Evolutionary conservation across 1,284 basidiomycete genomes (phyloP).

Genomic region (Meira miltonrushii): DNA sequence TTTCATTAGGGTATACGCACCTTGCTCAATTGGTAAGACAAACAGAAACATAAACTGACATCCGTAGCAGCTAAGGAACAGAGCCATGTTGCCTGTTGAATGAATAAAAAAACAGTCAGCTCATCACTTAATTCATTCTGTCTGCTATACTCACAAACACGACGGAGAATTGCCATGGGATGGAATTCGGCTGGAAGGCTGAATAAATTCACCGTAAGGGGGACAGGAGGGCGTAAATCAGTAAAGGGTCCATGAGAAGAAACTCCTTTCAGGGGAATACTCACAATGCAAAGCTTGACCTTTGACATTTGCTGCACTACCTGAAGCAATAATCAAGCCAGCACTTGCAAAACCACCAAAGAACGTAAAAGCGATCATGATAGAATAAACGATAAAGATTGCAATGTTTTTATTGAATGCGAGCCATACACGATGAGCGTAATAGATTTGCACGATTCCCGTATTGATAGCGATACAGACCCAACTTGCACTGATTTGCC

Average conservation of each 20-base stretch:
- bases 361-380: constrained; percentile 7
- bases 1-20: too few species aligned
- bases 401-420: constrained; percentile 1
- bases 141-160: constrained; percentile 3
- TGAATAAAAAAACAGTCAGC: neutral
- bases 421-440: constrained; percentile 6
- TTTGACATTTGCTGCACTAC: constrained; percentile 13
- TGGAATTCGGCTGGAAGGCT: constrained; percentile 2
- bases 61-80: neutral
- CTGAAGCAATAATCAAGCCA: neutral
- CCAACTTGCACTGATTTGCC: constrained; percentile 6
- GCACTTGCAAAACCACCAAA: constrained; percentile 11
- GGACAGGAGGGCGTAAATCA: neutral
- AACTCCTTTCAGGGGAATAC: neutral
- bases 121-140: neutral
- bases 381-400: neutral
- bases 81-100: constrained; percentile 7
- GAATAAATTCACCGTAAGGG: too few species aligned
- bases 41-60: constrained; percentile 6
- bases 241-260: neutral
- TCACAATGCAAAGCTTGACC: constrained; percentile 1
- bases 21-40: constrained; percentile 6
- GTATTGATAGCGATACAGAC: constrained; percentile 11
- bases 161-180: constrained; percentile 12
- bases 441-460: constrained; percentile 8